Evolutionary conservation across 2,329 filamentous ascomycete genomes (phyloP).

Genomic region (Scytalidium lignicola): DNA sequence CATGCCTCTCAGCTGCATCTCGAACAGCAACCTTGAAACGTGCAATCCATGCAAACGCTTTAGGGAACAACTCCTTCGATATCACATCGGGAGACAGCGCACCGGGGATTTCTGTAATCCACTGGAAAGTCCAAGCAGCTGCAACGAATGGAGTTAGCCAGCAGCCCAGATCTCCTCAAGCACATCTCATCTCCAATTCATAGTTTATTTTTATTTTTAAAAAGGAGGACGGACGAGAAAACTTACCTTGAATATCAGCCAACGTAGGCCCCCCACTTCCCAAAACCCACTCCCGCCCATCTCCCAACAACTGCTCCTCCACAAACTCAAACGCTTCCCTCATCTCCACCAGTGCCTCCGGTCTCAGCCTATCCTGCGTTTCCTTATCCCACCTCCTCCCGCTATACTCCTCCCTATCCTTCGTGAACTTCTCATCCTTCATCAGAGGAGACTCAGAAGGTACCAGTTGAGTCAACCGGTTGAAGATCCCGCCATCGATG

Average conservation of each 20-base stretch:
- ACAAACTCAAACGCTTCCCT: constrained; percentile 49
- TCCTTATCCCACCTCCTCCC: constrained; percentile 37
- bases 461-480: constrained; percentile 47
- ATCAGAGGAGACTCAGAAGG: constrained; percentile 49
- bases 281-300: constrained; percentile 63
- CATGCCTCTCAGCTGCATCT: constrained; percentile 32
- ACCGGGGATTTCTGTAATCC: constrained; percentile 52
- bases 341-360: constrained; percentile 53
- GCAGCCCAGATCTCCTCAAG: neutral
- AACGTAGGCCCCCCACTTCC: constrained; percentile 46
- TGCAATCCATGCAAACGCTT: constrained; percentile 57
- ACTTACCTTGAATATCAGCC: constrained; percentile 59
- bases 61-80: constrained; percentile 48
- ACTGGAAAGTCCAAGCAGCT: constrained; percentile 62
- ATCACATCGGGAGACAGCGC: constrained; percentile 50
- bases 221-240: neutral
- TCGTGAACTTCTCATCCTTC: constrained; percentile 52
- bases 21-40: constrained; percentile 51
- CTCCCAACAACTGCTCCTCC: constrained; percentile 57
- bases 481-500: constrained; percentile 54
- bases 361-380: constrained; percentile 36
- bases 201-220: neutral
- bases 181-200: neutral
- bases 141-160: constrained; percentile 1
- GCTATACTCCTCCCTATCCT: constrained; percentile 48